Base-by-base conservation (phyloP, 805 yeast species). In the Lipomyces mesembrius region DNA sequence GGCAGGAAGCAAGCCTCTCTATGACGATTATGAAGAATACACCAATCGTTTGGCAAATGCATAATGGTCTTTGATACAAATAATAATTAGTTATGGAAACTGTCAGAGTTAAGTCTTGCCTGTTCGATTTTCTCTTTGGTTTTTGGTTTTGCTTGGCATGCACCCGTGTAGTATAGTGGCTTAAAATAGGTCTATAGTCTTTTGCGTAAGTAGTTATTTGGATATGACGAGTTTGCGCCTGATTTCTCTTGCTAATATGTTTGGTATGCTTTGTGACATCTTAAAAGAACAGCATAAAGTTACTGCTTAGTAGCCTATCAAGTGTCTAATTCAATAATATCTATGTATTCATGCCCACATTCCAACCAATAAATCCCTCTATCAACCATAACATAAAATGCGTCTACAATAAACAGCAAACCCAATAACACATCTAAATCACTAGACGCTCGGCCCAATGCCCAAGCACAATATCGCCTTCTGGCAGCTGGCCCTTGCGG, bases 401-500 rank as follows among this genome's bases (percentile, higher is more conserved):
- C 14, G 8, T 17, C 59, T 22, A 32, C 4, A 20, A 56, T 17
- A 56, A 56, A 56, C 25, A 14, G 25, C 17, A 56, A 25, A 56
- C 1, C 22, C 49, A 17, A 43, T 8, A 57, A 22, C 60, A 12
- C 22, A 37, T 32, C 49, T 49, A 66, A 53, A 46, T 37, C 34
- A 46, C 67, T 11, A 66, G 17, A 12, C 57, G 37, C 56, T 67
- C 63, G 6, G 49, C 56, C 63, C 65, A 67, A 35, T 67, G 71
- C 29, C 35, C 14, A 2, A 65, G 32, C 9, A 62, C 66, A 17
- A 52, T 37, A 11, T 43, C 34, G 17, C 71, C 71, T 25, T 67
- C 71, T 22, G 39, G 57, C 4, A 17, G 17, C 43, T 27, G n/a
- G 1, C 59, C 60, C 9, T 87, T 82, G 69, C 98, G 82, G 20